Base-by-base conservation (phyloP, 2,329 filamentous ascomycete genomes). In the Claviceps sp. region DNA sequence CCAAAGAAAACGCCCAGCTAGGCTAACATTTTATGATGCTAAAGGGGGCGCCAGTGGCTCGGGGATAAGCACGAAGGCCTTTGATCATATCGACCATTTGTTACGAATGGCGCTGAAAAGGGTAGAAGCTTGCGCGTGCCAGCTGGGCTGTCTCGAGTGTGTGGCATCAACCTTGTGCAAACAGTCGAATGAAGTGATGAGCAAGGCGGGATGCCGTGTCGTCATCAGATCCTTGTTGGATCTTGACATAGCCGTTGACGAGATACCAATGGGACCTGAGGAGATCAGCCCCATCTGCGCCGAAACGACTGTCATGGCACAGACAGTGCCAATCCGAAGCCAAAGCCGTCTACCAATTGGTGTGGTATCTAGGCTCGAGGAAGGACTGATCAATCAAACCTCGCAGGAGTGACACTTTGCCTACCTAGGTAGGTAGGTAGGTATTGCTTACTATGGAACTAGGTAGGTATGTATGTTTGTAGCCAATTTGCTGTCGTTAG, bases 11-110 rank as follows among this genome's bases (percentile, higher is more conserved):
- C 77, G 93, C 4, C 93, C 91, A 0, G 93, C 89, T 0, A 74
- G 93, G 1, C 69, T 98, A 47, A 95, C 89, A 0, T 95, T 98
- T 62, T 98, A 97, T 68, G 93, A 97, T 64, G 85, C 89, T 2
- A 95, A 95, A 67, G 93, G 93, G 7, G 91, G 91, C 0, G 77
- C 85, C 0, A 78, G 80, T 44, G 91, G 91, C 0, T 85, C 81
- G 0, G 93, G 93, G 0, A 94, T 96, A 59, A 89, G 85, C 56
- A 87, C 85, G 41, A 96, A 95, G 64, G 91, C 89, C 0, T 97
- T 97, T 61, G 91, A 97, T 61, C 94, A 95, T 62, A 75, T 95
- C 19, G 89, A 95, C 61, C 65, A 85, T 38, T 70, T 97, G 38
- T 75, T 97, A 1, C 71, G 72, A 19, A 84, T 90, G 62, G 91